Conservation (phyloP, 768 basidiomycete genomes). For the Rhizopogon sp. region DNA sequence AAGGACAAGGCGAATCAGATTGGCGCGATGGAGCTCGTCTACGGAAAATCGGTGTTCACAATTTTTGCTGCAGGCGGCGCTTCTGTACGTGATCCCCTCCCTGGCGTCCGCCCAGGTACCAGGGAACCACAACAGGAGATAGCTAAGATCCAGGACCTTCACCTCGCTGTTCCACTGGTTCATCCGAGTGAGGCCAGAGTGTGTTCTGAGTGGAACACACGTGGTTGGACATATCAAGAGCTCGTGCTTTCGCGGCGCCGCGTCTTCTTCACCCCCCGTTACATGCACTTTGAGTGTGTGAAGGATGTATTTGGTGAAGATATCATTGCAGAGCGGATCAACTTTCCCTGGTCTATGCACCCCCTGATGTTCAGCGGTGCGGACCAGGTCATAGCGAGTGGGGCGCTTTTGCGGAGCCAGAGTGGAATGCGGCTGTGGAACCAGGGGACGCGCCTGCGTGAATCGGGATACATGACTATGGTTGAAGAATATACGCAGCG, state of each 20-base stretch:
- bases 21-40: slow-evolving; percentile 4
- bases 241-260: slow-evolving; percentile 13
- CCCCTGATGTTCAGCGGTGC: no score
- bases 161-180: neutral
- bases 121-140: neutral
- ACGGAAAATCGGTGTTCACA: slow-evolving; percentile 1
- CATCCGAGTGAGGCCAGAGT: no score
- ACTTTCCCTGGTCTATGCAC: no score
- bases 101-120: neutral
- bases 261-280: slow-evolving; percentile 16
- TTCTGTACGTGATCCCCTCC: neutral
- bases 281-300: slow-evolving; percentile 17
- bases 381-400: no score
- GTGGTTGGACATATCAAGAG: slow-evolving; percentile 23
- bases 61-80: slow-evolving; percentile 2
- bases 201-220: slow-evolving; percentile 10
- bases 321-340: slow-evolving; percentile 8
- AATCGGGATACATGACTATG: neutral
- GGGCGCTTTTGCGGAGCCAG: no score
- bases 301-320: slow-evolving; percentile 18
- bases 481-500: neutral
- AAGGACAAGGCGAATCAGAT: slow-evolving; percentile 3
- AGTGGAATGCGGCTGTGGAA: no score
- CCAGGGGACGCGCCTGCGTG: no score
- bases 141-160: slow-evolving; percentile 2